Evolutionary conservation across 2,329 filamentous ascomycete species (phyloP), one percentile per base, ranked within the genome.

Genomic region (Exophiala sp.): DNA sequence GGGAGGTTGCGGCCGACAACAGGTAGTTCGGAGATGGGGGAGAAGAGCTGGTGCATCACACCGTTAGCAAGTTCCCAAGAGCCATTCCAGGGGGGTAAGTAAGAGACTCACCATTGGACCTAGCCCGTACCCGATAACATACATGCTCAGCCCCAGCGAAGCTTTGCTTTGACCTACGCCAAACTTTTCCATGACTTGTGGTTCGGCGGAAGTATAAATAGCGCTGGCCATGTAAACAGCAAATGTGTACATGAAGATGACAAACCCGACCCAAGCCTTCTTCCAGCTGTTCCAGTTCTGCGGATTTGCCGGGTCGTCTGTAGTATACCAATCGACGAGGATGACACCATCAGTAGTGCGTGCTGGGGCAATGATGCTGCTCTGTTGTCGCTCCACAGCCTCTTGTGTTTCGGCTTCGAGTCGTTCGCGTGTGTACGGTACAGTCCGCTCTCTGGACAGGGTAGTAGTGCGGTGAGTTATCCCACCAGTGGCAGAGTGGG

Each of bases 21-120:
- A 0, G 86, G 84, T 18, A 89, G 81, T 69, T 89, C 86, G 45
- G 76, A 80, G 39, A 89, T 68, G 0, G 86, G 86, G 0, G 82
- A 83, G 69, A 82, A 88, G 20, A 89, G 57, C 21, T 59, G 38
- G n/a, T 9, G 24, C 38, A 39, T 11, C 8, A 41, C 10, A 12
- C 9, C n/a, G 38, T 50, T 12, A 55, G 47, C 9, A n/a, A 32
- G 4, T 20, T 11, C n/a, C 10, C 11, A 32, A 18, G 3, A 32
- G 10, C 5, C 16, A 35, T 20, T 16, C 21, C 10, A n/a, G 7
- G 1, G 12, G 24, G 21, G 29, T 7, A 41, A 14, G 20, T 34
- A 32, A 3, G 63, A 9, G 64, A 51, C 14, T 57, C 54, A 48
- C 55, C 63, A 60, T 47, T 9, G 52, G 55, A 8, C 55, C 85